A percentile compares a stretch with the other conserved stretches of the same genome.
Evolutionary conservation across 371 early-diverging fungal species (phyloP).

Genomic region (Dichotomocladium elegans): DNA sequence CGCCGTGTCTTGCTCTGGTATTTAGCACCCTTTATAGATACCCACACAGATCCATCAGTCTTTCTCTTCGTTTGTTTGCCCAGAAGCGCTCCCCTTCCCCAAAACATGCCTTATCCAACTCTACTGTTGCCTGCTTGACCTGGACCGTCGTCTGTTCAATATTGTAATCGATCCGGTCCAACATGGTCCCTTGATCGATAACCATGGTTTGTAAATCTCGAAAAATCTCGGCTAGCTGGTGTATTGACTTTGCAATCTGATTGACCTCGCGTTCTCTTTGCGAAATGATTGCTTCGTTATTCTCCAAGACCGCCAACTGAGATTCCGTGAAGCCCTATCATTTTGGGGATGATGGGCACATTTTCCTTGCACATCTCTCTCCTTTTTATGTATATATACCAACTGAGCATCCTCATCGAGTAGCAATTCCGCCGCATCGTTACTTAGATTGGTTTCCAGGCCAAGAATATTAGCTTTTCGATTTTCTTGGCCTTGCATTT

Average conservation of each 20-base stretch:
- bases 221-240: slow-evolving; percentile 88
- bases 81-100: neutral
- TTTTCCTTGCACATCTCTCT: neutral
- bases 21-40: slow-evolving; percentile 40
- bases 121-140: slow-evolving; percentile 78
- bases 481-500: slow-evolving; percentile 43
- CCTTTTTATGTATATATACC: slow-evolving; percentile 11
- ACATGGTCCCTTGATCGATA: slow-evolving; percentile 94
- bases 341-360: neutral
- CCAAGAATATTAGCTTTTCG: slow-evolving; percentile 46
- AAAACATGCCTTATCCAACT: slow-evolving; percentile 74
- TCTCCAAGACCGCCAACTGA: slow-evolving; percentile 73
- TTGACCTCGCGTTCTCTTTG: slow-evolving; percentile 90
- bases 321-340: slow-evolving; percentile 81
- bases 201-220: slow-evolving; percentile 90
- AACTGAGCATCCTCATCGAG: slow-evolving; percentile 46
- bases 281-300: slow-evolving; percentile 66
- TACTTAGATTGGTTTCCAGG: slow-evolving; percentile 30
- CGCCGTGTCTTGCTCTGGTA: slow-evolving; percentile 67
- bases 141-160: slow-evolving; percentile 81
- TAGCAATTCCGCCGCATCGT: slow-evolving; percentile 42
- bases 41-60: neutral
- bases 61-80: neutral
- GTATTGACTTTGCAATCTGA: slow-evolving; percentile 90
- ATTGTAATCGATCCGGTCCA: slow-evolving; percentile 97